Evolutionary conservation across 768 basidiomycete genomes (phyloP).

Genomic region (Naganishia friedmannii): DNA sequence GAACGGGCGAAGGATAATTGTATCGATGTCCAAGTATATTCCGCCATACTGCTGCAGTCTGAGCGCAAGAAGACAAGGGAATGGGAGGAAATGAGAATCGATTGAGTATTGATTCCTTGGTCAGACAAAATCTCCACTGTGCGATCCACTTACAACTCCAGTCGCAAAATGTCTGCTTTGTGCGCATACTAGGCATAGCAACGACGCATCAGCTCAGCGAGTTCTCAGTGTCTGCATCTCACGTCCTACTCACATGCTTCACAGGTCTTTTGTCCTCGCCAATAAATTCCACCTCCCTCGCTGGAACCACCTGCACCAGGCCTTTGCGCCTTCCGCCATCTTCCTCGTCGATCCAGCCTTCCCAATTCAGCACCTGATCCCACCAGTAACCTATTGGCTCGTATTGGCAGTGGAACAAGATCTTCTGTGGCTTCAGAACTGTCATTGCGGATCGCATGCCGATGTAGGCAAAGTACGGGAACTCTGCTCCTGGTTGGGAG

Average conservation of each 20-base stretch:
- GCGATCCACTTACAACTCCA: conserved; percentile 42
- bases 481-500: conserved; percentile 27
- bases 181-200: conserved; percentile 48
- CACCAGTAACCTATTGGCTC: conserved; percentile 49
- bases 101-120: not conserved
- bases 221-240: not conserved
- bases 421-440: conserved; percentile 42
- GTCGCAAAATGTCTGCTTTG: conserved; percentile 47
- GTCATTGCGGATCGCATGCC: conserved; percentile 46
- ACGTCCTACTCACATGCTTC: conserved; percentile 33
- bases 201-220: not conserved
- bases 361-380: conserved; percentile 41
- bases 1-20: conserved; percentile 43
- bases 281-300: conserved; percentile 39
- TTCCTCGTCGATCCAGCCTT: conserved; percentile 36
- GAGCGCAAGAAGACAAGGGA: not conserved
- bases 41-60: conserved; percentile 44
- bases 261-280: conserved; percentile 40
- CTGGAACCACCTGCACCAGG: conserved; percentile 37
- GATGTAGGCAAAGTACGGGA: conserved; percentile 48
- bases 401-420: conserved; percentile 49
- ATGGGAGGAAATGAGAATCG: not conserved
- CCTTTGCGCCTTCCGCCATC: conserved; percentile 25
- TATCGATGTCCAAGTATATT: conserved; percentile 50
- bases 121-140: not conserved